phyloP scores from a whole-genome alignment of 257 asterid genomes.

The Cordia subcordata region DNA sequence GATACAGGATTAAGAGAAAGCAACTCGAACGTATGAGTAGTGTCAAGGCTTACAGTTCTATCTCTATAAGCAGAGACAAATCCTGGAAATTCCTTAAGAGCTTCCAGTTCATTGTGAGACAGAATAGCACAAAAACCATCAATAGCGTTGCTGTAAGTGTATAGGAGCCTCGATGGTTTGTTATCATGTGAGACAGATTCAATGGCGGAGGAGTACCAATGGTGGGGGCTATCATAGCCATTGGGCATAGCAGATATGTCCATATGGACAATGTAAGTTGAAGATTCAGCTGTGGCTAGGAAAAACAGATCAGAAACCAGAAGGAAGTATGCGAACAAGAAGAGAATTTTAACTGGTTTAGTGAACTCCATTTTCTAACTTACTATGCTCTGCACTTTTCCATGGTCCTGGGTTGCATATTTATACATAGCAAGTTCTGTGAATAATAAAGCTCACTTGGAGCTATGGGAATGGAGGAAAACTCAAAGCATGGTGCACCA shows the following conservation, averaged over 20 bases:
- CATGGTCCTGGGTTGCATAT: no score
- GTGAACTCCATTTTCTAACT: background rate
- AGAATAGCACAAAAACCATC: conserved; percentile 16
- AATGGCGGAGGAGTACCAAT: background rate
- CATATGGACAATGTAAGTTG: background rate
- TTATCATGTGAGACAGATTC: background rate
- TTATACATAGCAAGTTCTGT: no score
- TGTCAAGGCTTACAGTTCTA: background rate
- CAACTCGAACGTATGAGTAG: conserved; percentile 6
- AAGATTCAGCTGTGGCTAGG: background rate
- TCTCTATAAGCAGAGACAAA: conserved; percentile 13
- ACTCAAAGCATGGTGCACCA: no score
- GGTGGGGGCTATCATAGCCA: background rate
- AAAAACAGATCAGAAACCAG: background rate
- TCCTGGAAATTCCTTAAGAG: background rate
- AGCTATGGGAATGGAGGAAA: no score
- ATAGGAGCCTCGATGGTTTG: background rate
- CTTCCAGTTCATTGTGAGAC: conserved; percentile 8
- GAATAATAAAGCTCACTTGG: no score
- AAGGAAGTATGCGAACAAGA: background rate
- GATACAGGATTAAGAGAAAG: conserved; percentile 2
- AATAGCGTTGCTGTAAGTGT: conserved; percentile 10
- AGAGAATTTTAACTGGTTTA: background rate
- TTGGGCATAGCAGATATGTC: background rate
- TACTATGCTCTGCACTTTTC: no score